A percentile compares a stretch with the other conserved stretches of the same genome.
phyloP scores from a whole-genome alignment of 371 early-diverging fungal genomes.

The Saksenaea oblongispora region DNA sequence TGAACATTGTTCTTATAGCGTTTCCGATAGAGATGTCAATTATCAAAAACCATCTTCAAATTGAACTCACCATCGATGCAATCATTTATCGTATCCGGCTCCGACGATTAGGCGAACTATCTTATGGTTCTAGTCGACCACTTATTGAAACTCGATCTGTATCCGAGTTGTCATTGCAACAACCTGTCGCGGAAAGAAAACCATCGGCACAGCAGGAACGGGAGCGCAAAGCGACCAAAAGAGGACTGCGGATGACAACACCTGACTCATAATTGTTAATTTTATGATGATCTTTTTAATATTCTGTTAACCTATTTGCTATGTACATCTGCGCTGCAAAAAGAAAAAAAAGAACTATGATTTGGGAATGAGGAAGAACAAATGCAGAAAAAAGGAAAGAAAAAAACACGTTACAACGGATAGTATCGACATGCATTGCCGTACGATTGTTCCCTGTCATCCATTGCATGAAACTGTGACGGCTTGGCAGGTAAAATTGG shows the following conservation, averaged over 20 bases:
- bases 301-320: not conserved
- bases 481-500: not conserved
- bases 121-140: slow-evolving; percentile 12
- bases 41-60: slow-evolving; percentile 77
- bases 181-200: not conserved
- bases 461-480: not conserved
- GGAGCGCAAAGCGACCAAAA: slow-evolving; percentile 11
- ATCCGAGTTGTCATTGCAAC: slow-evolving; percentile 13
- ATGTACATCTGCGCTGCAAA: not conserved
- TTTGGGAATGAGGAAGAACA: not conserved
- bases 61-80: slow-evolving; percentile 78
- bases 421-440: slow-evolving; percentile 7
- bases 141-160: slow-evolving; percentile 16
- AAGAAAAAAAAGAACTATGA: not conserved
- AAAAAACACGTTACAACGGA: slow-evolving; percentile 1
- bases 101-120: slow-evolving; percentile 42
- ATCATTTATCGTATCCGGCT: slow-evolving; percentile 68
- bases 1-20: no score
- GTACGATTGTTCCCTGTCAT: not conserved
- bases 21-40: slow-evolving; percentile 79
- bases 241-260: slow-evolving; percentile 19
- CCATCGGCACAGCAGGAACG: not conserved
- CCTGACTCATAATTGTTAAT: not conserved
- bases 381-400: not conserved
- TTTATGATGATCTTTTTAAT: not conserved